A percentile compares a stretch with the other conserved stretches of the same genome.
These are phyloP conservation scores for Neonectria faginata DNA, from an alignment of 2,329 filamentous ascomycete genomes.

Conservation along the genomic window DNA sequence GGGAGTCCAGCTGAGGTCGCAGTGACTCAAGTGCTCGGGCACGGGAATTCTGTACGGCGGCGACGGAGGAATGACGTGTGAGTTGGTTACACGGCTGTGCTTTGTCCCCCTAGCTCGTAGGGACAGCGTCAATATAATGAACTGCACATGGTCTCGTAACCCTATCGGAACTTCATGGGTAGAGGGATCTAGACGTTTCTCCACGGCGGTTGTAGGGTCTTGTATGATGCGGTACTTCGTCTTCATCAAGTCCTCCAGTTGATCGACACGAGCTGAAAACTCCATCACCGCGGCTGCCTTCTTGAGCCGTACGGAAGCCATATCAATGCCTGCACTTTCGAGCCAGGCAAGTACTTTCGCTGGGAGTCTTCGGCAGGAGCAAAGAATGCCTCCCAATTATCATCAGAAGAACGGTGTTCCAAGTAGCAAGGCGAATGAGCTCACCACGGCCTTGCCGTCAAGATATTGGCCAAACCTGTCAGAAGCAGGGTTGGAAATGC, in stretches of 20 bases:
- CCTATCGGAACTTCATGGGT: background rate
- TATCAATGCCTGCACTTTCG: constrained; percentile 3
- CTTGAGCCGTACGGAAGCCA: background rate
- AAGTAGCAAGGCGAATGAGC: background rate
- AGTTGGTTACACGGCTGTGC: background rate
- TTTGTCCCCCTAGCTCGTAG: background rate
- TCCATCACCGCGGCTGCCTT: constrained; percentile 6
- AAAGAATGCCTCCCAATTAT: constrained; percentile 1
- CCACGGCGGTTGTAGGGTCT: background rate
- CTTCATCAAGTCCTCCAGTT: background rate
- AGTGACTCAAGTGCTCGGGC: constrained; percentile 1
- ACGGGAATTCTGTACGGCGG: background rate
- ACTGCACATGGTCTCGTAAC: constrained; percentile 2
- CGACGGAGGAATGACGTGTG: background rate
- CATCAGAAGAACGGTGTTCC: background rate
- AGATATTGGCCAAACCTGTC: constrained; percentile 7
- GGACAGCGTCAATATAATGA: background rate
- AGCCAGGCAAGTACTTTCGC: constrained; percentile 5
- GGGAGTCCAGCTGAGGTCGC: constrained; percentile 6
- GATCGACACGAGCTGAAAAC: background rate
- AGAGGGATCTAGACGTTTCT: background rate
- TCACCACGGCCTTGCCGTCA: constrained; percentile 5
- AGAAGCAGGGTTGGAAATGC: constrained; percentile 3
- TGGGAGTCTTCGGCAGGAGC: background rate
- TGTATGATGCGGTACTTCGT: background rate